Base-by-base conservation (phyloP, 345 rosid genomes). In the Ricinus communis region DNA sequence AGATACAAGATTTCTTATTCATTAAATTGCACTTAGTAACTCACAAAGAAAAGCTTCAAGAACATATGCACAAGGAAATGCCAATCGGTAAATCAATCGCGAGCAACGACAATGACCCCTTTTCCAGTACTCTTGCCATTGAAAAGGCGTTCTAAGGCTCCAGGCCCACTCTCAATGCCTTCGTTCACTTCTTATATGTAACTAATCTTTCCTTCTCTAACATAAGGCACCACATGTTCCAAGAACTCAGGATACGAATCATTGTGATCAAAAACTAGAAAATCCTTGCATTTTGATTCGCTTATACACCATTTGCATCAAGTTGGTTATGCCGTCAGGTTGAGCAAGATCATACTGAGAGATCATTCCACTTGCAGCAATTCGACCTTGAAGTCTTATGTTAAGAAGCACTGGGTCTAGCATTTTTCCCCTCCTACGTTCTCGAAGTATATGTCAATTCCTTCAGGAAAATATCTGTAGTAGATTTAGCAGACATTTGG, bases 371-470 rank as follows among this genome's bases (percentile, higher is more conserved):
- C 84, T 83, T 0, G 75, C 82, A 40, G 86, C 81, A 0, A 85
- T 75, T 8, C 86, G 77, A 11, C 89, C 87, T 3, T 8, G 74
- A 6, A 1, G 5, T 68, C 82, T 82, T 84, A 85, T 84, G 82
- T 82, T 84, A n/a, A 66, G 36, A 3, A 87, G 87, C 49, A 85
- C 89, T 5, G 85, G 86, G 7, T 85, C 87, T 1, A 85, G 78
- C 85, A 83, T 85, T 71, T 82, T 73, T 12, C 91, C n/a, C n/a
- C 87, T 31, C 89, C 89, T 31, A 85, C 86, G 13, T 80, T 82
- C 51, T 84, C 88, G 58, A 82, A 84, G 82, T 84, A 84, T 50
- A 86, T 84, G 71, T 86, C 88, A 8, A 83, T 85, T 53, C 87
- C 91, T 66, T 85, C 81, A 2, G 88, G 88, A 41, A 87, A 87